Evolutionary conservation across 192 early-diverging fungal genomes (phyloP), one percentile per base, ranked within the genome.

Genomic region (Linnemannia zychae): DNA sequence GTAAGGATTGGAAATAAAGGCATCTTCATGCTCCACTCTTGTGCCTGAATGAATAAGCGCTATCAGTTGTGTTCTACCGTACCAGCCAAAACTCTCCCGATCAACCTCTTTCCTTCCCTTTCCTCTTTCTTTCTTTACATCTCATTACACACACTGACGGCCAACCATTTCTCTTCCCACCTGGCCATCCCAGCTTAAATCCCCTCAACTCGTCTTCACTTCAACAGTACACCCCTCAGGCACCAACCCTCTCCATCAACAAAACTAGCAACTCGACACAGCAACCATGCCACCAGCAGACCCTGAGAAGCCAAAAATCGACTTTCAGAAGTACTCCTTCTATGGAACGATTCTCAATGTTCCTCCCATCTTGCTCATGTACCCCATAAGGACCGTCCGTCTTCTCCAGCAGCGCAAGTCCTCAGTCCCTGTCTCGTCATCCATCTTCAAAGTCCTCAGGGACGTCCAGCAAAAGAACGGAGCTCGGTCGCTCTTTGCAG

Each of bases 261-360:
- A 47, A 40, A 71, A 46, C 2, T n/a, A 50, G 20, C 3, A n/a
- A 49, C 34, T 31, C 74, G 65, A 65, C 33, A 22, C 34, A 18
- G 31, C 67, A 71, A 31, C 52, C 60, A 85, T 85, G 83, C 83
- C 83, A 34, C 83, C 77, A 31, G 38, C 77, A 50, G n/a, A 73
- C 34, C 82, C 72, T 66, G 87, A 77, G 47, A 60, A 66, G 7
- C 11, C 77, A 37, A 79, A 76, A 57, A 83, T 88, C 75, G 87
- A 88, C 50, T 88, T 88, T 67, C 60, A 36, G 70, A 78, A 76
- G 65, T 88, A 88, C 75, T 88, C 80, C 72, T 67, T 80, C 40
- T 88, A 79, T 31, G 87, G 80, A 36, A 83, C 87, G 2, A 38
- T 88, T n/a, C 80, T 88, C 57, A 88, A 88, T 77, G 75, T 82